Percentiles rank a stretch among this genome's conserved stretches.
phyloP scores from a whole-genome alignment of 2,329 filamentous ascomycete species.

The Penicillium decumbens region DNA sequence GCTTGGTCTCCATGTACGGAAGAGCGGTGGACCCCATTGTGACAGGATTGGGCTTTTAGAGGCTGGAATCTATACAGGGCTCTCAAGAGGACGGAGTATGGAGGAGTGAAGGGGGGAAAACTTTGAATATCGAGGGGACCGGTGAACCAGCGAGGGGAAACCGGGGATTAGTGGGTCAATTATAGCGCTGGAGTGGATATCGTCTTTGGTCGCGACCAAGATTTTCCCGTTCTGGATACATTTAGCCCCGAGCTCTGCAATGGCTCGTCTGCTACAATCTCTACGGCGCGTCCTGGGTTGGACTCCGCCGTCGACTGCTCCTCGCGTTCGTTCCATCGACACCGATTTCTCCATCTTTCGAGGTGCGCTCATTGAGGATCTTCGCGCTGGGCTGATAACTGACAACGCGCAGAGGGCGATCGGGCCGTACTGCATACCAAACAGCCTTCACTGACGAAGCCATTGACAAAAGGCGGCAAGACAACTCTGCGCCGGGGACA shows the following conservation, averaged over 20 bases:
- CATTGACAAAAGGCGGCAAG: slow-evolving; percentile 37
- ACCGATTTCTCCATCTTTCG: slow-evolving; percentile 38
- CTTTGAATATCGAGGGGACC: slow-evolving; percentile 6
- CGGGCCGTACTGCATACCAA: slow-evolving; percentile 40
- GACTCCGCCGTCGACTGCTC: slow-evolving; percentile 13
- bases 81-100: not conserved
- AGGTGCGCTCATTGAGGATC: slow-evolving; percentile 23
- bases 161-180: slow-evolving; percentile 14
- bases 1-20: slow-evolving; percentile 52
- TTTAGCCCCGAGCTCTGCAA: slow-evolving; percentile 13
- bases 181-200: slow-evolving; percentile 7
- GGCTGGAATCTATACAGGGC: not conserved
- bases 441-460: slow-evolving; percentile 40
- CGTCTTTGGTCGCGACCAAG: slow-evolving; percentile 5
- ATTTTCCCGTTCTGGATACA: slow-evolving; percentile 12
- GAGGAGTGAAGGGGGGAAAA: slow-evolving; percentile 1
- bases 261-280: slow-evolving; percentile 35
- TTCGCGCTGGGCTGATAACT: slow-evolving; percentile 1
- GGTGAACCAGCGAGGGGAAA: slow-evolving; percentile 14
- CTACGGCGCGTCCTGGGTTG: slow-evolving; percentile 30
- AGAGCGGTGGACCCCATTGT: slow-evolving; percentile 33
- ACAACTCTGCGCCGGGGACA: slow-evolving; percentile 34
- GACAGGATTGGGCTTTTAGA: not conserved
- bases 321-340: slow-evolving; percentile 31
- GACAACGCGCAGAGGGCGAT: slow-evolving; percentile 40